Conservation (phyloP, 371 early-diverging fungal species). For the Haplosporangium sp. region DNA sequence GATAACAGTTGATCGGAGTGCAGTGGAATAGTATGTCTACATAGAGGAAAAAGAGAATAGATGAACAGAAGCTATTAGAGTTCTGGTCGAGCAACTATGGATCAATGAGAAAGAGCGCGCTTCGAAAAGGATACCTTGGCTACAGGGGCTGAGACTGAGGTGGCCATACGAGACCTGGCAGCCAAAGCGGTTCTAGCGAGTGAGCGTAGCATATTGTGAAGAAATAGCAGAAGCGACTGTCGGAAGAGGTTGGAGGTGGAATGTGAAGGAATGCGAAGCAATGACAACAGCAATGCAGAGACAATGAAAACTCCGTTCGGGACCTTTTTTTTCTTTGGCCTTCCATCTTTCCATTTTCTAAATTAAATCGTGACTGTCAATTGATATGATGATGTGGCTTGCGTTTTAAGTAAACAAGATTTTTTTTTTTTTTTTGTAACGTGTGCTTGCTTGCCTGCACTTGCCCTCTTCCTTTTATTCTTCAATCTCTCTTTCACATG, state of each 20-base stretch:
- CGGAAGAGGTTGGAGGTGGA: slow-evolving; percentile 4
- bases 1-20: slow-evolving; percentile 29
- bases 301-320: background rate
- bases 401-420: slow-evolving; percentile 11
- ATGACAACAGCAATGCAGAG: slow-evolving; percentile 4
- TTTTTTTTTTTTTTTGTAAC: slow-evolving; percentile 14
- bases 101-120: background rate
- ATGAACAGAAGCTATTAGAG: background rate
- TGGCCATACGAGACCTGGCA: slow-evolving; percentile 26
- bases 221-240: background rate
- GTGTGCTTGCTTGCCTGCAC: no score
- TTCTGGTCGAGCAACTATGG: background rate
- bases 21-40: slow-evolving; percentile 40
- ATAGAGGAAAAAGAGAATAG: background rate
- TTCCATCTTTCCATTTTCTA: background rate
- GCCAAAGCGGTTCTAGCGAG: slow-evolving; percentile 45
- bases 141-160: slow-evolving; percentile 11
- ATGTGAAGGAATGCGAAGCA: background rate
- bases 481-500: slow-evolving; percentile 6
- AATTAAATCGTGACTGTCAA: slow-evolving; percentile 9
- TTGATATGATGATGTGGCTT: slow-evolving; percentile 7
- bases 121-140: slow-evolving; percentile 22
- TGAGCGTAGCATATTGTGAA: slow-evolving; percentile 44
- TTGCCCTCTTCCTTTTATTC: background rate
- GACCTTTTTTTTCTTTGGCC: background rate